Percentiles rank a stretch among this genome's conserved stretches.
Evolutionary conservation across 352 stramenopile species (phyloP).

Genomic region (Phytophthora gonapodyides): DNA sequence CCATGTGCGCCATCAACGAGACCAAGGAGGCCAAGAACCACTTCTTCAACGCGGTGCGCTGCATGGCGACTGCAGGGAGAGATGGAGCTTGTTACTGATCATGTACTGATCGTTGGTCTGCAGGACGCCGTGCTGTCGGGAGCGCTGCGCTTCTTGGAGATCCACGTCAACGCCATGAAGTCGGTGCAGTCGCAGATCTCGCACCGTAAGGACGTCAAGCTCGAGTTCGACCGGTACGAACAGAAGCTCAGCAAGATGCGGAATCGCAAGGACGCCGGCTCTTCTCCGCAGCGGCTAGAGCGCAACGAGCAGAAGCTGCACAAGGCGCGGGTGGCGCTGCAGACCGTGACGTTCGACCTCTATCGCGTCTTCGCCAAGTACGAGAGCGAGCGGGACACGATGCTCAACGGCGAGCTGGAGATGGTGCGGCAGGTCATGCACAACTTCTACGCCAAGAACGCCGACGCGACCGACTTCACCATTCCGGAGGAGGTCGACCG

Average conservation of each 20-base stretch:
- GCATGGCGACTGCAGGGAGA: neutral
- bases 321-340: constrained; percentile 45
- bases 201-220: constrained; percentile 64
- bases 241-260: constrained; percentile 52
- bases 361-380: constrained; percentile 83
- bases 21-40: constrained; percentile 78
- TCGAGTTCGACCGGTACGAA: constrained; percentile 76
- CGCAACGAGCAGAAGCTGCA: constrained; percentile 64
- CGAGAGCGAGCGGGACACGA: constrained; percentile 72
- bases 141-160: constrained; percentile 69
- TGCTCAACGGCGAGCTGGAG: constrained; percentile 79
- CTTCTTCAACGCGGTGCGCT: constrained; percentile 67
- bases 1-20: constrained; percentile 79
- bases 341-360: constrained; percentile 62
- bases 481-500: constrained; percentile 66
- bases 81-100: neutral
- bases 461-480: constrained; percentile 65
- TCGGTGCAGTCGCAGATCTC: constrained; percentile 74
- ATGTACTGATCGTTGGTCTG: neutral
- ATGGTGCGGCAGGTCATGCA: constrained; percentile 85
- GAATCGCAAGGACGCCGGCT: constrained; percentile 16
- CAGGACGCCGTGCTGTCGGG: constrained; percentile 68
- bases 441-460: constrained; percentile 77
- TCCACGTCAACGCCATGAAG: constrained; percentile 81
- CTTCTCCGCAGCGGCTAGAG: constrained; percentile 42